These are phyloP conservation scores for Lepiota brunneoincarnata DNA, from an alignment of 768 basidiomycete genomes.

Conservation along the genomic window DNA sequence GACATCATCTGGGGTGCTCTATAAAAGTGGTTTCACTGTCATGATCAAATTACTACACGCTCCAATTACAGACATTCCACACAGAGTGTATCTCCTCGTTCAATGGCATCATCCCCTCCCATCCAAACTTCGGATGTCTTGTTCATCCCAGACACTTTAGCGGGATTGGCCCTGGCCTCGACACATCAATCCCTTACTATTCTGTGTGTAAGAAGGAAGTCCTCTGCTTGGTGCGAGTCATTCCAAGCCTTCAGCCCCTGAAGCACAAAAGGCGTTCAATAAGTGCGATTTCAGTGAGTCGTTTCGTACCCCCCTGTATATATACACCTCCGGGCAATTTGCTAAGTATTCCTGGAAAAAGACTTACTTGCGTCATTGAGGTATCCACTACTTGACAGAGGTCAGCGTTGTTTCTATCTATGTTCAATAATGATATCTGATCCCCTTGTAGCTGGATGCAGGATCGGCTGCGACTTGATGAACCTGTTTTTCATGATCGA, in stretches of 20 bases:
- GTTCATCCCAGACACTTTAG: slow-evolving; percentile 37
- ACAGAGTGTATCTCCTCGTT: no score
- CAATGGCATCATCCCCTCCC: no score
- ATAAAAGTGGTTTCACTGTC: no score
- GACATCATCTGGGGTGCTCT: no score
- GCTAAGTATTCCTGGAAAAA: neutral
- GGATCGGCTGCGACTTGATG: slow-evolving; percentile 46
- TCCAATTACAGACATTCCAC: no score
- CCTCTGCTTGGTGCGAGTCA: slow-evolving; percentile 33
- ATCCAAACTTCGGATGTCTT: slow-evolving; percentile 7
- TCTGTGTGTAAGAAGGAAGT: slow-evolving; percentile 28
- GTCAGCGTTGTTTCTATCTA: no score
- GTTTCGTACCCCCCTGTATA: no score
- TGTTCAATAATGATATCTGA: slow-evolving; percentile 11
- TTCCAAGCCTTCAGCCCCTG: slow-evolving; percentile 33
- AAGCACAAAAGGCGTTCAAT: slow-evolving; percentile 38
- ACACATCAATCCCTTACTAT: slow-evolving; percentile 35
- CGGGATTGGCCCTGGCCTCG: slow-evolving; percentile 43
- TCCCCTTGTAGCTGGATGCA: no score
- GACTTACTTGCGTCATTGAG: no score
- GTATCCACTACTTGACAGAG: no score
- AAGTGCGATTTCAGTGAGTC: slow-evolving; percentile 38
- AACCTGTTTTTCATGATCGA: slow-evolving; percentile 49
- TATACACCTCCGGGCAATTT: no score
- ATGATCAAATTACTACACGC: no score